Evolutionary conservation across 768 basidiomycete genomes (phyloP).

Genomic region (Leccinum incarnatum): DNA sequence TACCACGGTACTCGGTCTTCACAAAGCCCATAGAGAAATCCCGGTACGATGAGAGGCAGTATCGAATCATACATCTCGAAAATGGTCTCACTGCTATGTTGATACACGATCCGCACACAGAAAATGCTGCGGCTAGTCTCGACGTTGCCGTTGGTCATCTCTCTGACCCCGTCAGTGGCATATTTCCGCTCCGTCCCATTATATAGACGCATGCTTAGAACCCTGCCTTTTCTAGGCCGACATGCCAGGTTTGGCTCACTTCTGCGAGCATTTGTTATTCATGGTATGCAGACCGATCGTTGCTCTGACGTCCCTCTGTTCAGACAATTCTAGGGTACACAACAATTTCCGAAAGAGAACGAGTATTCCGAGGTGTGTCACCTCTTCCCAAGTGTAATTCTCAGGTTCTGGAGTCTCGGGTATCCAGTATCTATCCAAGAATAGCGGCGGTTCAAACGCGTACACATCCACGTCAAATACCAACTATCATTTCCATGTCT

Average conservation of each 20-base stretch:
- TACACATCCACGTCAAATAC: constrained; percentile 92
- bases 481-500: constrained; percentile 80
- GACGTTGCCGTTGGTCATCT: constrained; percentile 95
- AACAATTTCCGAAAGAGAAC: constrained; percentile 86
- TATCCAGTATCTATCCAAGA: constrained; percentile 67
- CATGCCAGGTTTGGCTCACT: constrained; percentile 91
- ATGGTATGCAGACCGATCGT: constrained; percentile 57
- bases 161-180: constrained; percentile 74
- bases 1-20: constrained; percentile 55
- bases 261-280: constrained; percentile 95
- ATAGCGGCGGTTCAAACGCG: constrained; percentile 88
- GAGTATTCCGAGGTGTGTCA: constrained; percentile 80
- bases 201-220: background rate
- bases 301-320: background rate
- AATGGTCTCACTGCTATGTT: constrained; percentile 89
- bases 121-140: constrained; percentile 93
- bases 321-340: constrained; percentile 57
- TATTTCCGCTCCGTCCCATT: background rate
- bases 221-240: constrained; percentile 51
- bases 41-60: constrained; percentile 74
- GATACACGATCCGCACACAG: constrained; percentile 79
- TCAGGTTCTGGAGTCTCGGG: background rate
- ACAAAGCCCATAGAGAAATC: constrained; percentile 64
- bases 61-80: constrained; percentile 76
- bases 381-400: background rate